Evolutionary conservation across 1,139 yeast species (phyloP), one percentile per base, ranked within the genome.

Genomic region (Nakaseomyces glabratus): DNA sequence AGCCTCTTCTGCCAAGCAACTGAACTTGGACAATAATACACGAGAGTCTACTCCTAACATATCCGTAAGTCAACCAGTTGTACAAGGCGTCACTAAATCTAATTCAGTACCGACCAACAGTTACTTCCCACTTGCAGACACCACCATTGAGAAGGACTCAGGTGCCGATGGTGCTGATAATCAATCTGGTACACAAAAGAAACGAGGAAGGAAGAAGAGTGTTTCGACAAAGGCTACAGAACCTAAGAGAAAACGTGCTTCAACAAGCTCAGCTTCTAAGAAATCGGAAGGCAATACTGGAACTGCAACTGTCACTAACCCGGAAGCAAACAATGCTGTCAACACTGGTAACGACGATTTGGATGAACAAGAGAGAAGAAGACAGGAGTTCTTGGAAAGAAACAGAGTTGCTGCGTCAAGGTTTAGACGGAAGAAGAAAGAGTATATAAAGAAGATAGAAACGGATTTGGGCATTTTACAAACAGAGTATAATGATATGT

Each of bases 341-440:
- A 29, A 16, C 25, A 36, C 28, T 34, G 40, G 35, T 36, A 42
- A 38, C 28, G 20, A 53, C 45, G 30, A 26, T 11, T 15, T 26
- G 17, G 61, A 52, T 35, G 58, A 50, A 5, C 46, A 73, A 30
- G 84, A 71, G 33, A 90, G 81, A 31, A 85, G 82, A 53, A 71
- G 97, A 20, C 76, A 76, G 55, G 78, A 71, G 46, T 90, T 90
- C 49, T 62, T 90, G 46, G 98, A 90, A 56, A 68, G 97, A 42
- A 90, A 90, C 57, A 69, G 98, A 42, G 75, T 90, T 10, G 99
- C 99, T 0, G 98, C 98, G 0, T 76, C 93, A 24, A 88, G 86
- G 58, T 93, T 97, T 63, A 74, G 99, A 39, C 94, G 84, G 59
- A 73, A 96, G 36, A 93, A 90, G 68, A 90, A 93, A 62, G 88